Evolutionary conservation across 176 grass and related monocot genomes (phyloP), one percentile per base, ranked within the genome.

Genomic region (Paspalum vaginatum): DNA sequence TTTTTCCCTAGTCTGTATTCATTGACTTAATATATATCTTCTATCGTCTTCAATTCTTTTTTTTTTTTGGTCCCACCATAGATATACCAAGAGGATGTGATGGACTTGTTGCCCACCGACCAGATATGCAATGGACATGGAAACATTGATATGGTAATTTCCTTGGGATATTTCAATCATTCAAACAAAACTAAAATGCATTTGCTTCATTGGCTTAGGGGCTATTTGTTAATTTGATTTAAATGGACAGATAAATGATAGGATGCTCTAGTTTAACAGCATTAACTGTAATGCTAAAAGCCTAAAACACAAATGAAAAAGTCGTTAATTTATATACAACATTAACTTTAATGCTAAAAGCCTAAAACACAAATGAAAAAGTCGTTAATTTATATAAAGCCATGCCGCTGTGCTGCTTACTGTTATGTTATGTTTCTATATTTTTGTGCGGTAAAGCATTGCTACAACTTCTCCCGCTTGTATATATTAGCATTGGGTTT

Each of bases 71-170:
- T n/a, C n/a, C 24, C 22, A 61, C 37, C 73, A 49, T 68, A 95
- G 89, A 83, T 50, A 41, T 90, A 87, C 74, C 85, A 92, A 61
- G 78, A 80, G 58, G 87, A 86, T 77, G 82, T 78, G 32, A 81
- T 92, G 71, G 83, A 89, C 50, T 77, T 86, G 45, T 77, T 88
- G 80, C 70, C 86, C 52, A 52, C 65, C 16, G 59, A 86, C 48
- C 79, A 86, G 70, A 83, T 74, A 67, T 73, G 61, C 58, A 83
- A 26, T 72, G 55, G 49, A 40, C 51, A 72, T 55, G 57, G 54
- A 72, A 80, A 74, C 71, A 11, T 89, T 61, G 79, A 89, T 89
- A 83, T 83, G 90, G 86, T 92, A 92, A 75, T 69, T 77, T 54
- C 42, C 14, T 77, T 22, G 12, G 21, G 25, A 18, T 72, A 26